Evolutionary conservation across 179 eudicot species (phyloP).

Genomic region (Beta lomatogona): DNA sequence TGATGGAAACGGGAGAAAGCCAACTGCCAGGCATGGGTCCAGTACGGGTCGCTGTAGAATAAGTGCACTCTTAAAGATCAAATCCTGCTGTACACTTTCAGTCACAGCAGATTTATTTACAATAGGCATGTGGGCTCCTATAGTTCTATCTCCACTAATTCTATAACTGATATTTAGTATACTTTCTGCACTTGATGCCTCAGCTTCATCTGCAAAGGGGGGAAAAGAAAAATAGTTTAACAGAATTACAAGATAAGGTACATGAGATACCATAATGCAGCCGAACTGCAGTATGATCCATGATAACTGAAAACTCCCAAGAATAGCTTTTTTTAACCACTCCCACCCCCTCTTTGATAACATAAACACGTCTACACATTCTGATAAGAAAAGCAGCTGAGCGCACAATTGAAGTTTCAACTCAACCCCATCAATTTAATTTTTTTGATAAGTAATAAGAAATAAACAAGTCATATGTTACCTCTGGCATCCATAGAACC

Average conservation of each 20-base stretch:
- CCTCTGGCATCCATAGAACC: slow-evolving; percentile 46
- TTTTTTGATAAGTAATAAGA: not conserved
- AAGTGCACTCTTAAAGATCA: slow-evolving; percentile 81
- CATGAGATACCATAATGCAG: not conserved
- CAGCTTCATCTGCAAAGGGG: slow-evolving; percentile 54
- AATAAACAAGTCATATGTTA: slow-evolving; percentile 21
- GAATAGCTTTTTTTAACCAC: not conserved
- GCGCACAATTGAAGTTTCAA: not conserved
- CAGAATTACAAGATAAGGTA: not conserved
- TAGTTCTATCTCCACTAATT: slow-evolving; percentile 66
- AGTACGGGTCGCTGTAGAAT: slow-evolving; percentile 85
- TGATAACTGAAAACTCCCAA: not conserved
- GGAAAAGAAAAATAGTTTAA: not conserved
- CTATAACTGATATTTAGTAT: slow-evolving; percentile 69
- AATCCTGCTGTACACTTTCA: slow-evolving; percentile 37
- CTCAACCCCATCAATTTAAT: slow-evolving; percentile 12
- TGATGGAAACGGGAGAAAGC: slow-evolving; percentile 92
- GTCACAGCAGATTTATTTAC: slow-evolving; percentile 32
- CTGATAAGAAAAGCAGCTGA: not conserved
- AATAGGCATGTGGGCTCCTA: slow-evolving; percentile 86
- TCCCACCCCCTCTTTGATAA: not conserved
- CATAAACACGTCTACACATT: not conserved
- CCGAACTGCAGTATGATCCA: too few species aligned
- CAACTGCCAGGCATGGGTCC: slow-evolving; percentile 97
- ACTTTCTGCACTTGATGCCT: slow-evolving; percentile 52